Conservation (phyloP, 768 basidiomycete genomes). For the Hydnomerulius pinastri region DNA sequence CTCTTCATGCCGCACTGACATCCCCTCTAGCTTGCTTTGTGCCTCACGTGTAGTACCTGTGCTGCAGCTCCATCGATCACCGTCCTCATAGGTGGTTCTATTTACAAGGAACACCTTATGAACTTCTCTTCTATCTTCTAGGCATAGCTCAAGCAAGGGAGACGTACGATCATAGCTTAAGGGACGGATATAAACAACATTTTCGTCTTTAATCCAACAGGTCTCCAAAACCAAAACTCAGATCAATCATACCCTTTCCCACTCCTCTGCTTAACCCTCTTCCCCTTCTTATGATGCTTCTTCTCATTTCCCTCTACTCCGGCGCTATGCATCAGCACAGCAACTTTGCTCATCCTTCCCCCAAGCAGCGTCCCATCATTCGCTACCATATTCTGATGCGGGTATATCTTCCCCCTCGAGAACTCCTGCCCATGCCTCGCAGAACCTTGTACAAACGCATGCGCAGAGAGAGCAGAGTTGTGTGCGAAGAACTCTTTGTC, state of each 20-base stretch:
- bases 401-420: conserved; percentile 66
- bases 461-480: conserved; percentile 48
- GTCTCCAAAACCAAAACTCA: background rate
- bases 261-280: conserved; percentile 84
- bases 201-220: background rate
- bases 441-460: conserved; percentile 67
- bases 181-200: no score
- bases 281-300: conserved; percentile 84
- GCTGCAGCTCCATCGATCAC: no score
- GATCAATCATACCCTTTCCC: conserved; percentile 86
- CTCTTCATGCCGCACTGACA: no score
- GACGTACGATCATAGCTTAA: no score
- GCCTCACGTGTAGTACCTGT: no score
- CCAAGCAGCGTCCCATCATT: conserved; percentile 73
- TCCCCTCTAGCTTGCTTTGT: no score
- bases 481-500: conserved; percentile 84
- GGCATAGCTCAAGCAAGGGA: no score
- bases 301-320: conserved; percentile 50
- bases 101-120: no score
- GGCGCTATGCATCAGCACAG: conserved; percentile 41
- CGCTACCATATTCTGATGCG: conserved; percentile 81
- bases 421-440: conserved; percentile 59
- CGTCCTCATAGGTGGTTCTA: no score
- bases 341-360: conserved; percentile 43
- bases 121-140: no score